Percentiles rank a stretch among this genome's conserved stretches.
Evolutionary conservation across 768 basidiomycete species (phyloP).

Genomic region (Sistotremastrum suecicum): DNA sequence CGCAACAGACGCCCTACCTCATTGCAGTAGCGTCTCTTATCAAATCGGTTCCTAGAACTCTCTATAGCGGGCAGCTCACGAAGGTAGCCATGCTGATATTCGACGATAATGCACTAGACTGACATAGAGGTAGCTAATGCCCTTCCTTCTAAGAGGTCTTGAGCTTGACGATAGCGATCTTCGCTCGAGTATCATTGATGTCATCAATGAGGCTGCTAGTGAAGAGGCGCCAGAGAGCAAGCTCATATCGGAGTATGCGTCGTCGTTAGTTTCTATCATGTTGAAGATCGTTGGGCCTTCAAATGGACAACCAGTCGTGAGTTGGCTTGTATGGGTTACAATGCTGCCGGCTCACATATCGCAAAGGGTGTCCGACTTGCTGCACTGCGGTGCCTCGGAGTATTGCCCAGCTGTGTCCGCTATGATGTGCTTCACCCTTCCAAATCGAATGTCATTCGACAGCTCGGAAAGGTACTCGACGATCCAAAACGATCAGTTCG

Average conservation of each 20-base stretch:
- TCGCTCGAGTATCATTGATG: constrained; percentile 68
- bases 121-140: constrained; percentile 52
- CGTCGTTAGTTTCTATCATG: constrained; percentile 56
- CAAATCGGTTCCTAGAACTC: constrained; percentile 59
- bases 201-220: constrained; percentile 56
- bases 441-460: constrained; percentile 58
- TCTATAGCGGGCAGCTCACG: constrained; percentile 58
- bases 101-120: constrained; percentile 23
- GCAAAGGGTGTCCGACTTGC: constrained; percentile 58
- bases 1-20: constrained; percentile 53
- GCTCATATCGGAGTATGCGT: constrained; percentile 51
- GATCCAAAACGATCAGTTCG: constrained; percentile 81
- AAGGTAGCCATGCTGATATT: constrained; percentile 13
- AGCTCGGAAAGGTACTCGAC: constrained; percentile 65
- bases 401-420: constrained; percentile 61
- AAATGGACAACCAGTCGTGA: constrained; percentile 44
- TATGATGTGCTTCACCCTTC: constrained; percentile 76
- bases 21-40: constrained; percentile 76
- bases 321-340: constrained; percentile 7
- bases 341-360: background rate
- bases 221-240: constrained; percentile 24
- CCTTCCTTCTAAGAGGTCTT: constrained; percentile 75
- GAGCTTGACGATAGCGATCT: constrained; percentile 62
- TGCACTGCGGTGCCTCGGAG: constrained; percentile 60
- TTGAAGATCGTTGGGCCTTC: constrained; percentile 42